phyloP scores from a whole-genome alignment of 2,329 filamentous ascomycete species.

The Fusarium sp. region DNA sequence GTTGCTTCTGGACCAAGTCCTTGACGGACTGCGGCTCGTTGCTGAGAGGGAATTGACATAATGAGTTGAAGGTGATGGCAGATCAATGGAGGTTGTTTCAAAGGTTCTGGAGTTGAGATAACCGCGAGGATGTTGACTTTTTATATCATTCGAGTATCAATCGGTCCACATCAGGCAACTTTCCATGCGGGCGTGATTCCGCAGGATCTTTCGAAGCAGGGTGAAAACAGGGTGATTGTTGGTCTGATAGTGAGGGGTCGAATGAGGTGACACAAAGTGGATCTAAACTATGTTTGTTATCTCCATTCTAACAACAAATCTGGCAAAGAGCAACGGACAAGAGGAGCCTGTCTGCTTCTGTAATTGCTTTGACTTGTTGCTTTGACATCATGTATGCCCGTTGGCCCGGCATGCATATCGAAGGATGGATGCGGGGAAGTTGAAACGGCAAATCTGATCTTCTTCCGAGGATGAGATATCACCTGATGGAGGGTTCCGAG shows the following conservation, averaged over 20 bases:
- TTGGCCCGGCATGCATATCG: slow-evolving; percentile 7
- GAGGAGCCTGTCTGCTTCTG: neutral
- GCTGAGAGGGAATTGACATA: slow-evolving; percentile 32
- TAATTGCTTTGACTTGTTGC: neutral
- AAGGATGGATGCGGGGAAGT: slow-evolving; percentile 4
- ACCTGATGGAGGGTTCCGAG: neutral
- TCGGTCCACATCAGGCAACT: neutral
- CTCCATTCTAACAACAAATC: neutral
- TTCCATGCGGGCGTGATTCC: neutral
- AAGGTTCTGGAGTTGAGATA: no score
- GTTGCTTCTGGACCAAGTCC: slow-evolving; percentile 21
- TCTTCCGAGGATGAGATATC: neutral
- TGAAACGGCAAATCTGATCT: neutral
- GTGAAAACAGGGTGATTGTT: neutral
- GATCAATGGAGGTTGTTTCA: accelerated
- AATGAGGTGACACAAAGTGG: neutral
- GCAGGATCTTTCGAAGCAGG: neutral
- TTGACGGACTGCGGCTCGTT: slow-evolving; percentile 38
- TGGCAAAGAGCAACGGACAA: neutral
- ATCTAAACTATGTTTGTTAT: neutral
- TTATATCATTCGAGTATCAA: neutral
- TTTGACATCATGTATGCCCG: neutral
- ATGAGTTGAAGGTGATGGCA: accelerated
- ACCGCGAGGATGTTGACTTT: neutral
- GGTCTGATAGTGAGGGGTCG: neutral